Evolutionary conservation across 2,329 filamentous ascomycete species (phyloP).

Genomic region (Fulvia fulva): DNA sequence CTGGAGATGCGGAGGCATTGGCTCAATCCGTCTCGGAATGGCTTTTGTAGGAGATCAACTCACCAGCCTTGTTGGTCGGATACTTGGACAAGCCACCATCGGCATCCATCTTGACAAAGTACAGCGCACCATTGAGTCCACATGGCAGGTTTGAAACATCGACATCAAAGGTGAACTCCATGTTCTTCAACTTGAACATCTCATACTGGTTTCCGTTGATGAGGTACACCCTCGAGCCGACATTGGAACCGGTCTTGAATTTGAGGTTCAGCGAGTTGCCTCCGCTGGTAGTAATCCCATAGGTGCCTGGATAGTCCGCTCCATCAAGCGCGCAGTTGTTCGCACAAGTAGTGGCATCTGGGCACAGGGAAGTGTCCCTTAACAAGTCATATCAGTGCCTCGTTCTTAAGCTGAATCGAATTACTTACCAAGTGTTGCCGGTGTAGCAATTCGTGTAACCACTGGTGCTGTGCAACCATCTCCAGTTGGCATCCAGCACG

Average conservation of each 20-base stretch:
- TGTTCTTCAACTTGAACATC: constrained; percentile 60
- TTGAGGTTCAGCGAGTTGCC: constrained; percentile 48
- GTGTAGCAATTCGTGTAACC: constrained; percentile 49
- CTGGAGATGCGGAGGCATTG: too few relatives aligned
- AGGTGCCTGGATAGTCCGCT: constrained; percentile 53
- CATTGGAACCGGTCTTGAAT: constrained; percentile 36
- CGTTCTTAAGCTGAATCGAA: not conserved
- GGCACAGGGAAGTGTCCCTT: constrained; percentile 39
- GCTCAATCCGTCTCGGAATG: too few relatives aligned
- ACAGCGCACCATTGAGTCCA: constrained; percentile 67
- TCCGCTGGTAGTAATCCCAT: constrained; percentile 48
- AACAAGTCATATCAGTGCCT: constrained; percentile 32
- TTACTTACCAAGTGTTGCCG: too few relatives aligned
- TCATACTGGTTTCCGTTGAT: constrained; percentile 62
- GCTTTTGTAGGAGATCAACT: too few relatives aligned
- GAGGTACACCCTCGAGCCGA: constrained; percentile 55
- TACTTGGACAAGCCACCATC: too few relatives aligned
- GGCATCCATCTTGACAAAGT: too few relatives aligned
- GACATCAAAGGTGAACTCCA: constrained; percentile 69
- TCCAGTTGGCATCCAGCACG: constrained; percentile 48
- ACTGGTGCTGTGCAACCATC: constrained; percentile 44
- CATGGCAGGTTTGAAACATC: constrained; percentile 65
- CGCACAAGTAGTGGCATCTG: constrained; percentile 43
- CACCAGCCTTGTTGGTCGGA: too few relatives aligned
- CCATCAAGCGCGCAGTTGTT: constrained; percentile 55